These are phyloP conservation scores for Plasmodium sp. DNA, from an alignment of 169 alveolate species.

Conservation along the genomic window DNA sequence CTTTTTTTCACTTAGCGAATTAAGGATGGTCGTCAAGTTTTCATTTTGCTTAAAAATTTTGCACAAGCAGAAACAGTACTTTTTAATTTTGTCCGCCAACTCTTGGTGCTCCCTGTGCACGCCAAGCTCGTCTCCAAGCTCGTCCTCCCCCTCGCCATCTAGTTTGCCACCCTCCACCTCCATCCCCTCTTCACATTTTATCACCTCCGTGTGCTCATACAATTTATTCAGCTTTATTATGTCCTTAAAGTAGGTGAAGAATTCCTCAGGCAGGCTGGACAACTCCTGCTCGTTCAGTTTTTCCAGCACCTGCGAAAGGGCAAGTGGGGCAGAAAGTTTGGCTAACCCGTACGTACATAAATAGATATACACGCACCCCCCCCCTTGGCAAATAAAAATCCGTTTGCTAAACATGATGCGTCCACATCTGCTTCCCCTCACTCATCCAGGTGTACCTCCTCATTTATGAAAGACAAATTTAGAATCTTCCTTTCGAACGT, in stretches of 20 bases:
- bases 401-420: not conserved
- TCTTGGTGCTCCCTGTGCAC: slow-evolving; percentile 29
- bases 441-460: slow-evolving; percentile 30
- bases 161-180: not conserved
- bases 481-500: slow-evolving; percentile 36
- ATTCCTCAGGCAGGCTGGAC: slow-evolving; percentile 7
- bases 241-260: slow-evolving; percentile 34
- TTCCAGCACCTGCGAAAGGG: slow-evolving; percentile 24
- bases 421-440: not conserved
- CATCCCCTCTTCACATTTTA: not conserved
- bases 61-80: slow-evolving; percentile 22
- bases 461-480: slow-evolving; percentile 50
- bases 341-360: not conserved
- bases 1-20: slow-evolving; percentile 14
- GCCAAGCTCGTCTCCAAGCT: not conserved
- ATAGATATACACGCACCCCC: not conserved
- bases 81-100: slow-evolving; percentile 48
- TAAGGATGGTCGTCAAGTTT: not conserved
- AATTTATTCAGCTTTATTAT: slow-evolving; percentile 58
- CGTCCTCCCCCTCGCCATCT: not conserved
- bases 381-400: not conserved
- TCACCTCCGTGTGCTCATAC: slow-evolving; percentile 41
- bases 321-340: not conserved
- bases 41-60: slow-evolving; percentile 32
- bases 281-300: slow-evolving; percentile 26